These are phyloP conservation scores for Sclerotinia trifoliorum DNA, from an alignment of 2,329 filamentous ascomycete species.

Conservation along the genomic window DNA sequence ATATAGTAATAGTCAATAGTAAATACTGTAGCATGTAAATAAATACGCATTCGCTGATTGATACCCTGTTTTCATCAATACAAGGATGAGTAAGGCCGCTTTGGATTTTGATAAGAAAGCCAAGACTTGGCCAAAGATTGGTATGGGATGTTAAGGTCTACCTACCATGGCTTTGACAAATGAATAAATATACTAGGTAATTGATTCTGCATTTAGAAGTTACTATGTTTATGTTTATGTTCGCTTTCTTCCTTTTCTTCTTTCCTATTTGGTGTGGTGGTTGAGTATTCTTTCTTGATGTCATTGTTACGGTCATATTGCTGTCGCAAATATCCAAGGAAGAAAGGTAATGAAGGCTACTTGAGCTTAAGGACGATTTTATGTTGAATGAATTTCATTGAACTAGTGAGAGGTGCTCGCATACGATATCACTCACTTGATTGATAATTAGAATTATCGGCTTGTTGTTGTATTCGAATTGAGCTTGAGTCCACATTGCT, in stretches of 20 bases:
- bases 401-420: neutral
- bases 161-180: neutral
- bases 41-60: neutral
- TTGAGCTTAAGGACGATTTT: neutral
- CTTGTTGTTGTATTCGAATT: neutral
- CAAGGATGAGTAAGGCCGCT: neutral
- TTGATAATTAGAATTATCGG: neutral
- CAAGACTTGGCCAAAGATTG: neutral
- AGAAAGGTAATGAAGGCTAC: neutral
- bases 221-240: neutral
- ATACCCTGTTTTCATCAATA: neutral
- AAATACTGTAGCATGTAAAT: too few relatives aligned
- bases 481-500: neutral
- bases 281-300: slow-evolving; percentile 8
- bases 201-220: neutral
- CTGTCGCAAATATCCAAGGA: neutral
- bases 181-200: neutral
- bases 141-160: neutral
- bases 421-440: neutral
- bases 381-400: neutral
- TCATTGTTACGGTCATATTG: neutral
- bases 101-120: neutral
- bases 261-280: neutral
- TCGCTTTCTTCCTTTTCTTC: neutral
- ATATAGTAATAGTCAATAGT: too few relatives aligned